Evolutionary conservation across 306 rosid species (phyloP).

Genomic region (Cyamopsis tetragonoloba): DNA sequence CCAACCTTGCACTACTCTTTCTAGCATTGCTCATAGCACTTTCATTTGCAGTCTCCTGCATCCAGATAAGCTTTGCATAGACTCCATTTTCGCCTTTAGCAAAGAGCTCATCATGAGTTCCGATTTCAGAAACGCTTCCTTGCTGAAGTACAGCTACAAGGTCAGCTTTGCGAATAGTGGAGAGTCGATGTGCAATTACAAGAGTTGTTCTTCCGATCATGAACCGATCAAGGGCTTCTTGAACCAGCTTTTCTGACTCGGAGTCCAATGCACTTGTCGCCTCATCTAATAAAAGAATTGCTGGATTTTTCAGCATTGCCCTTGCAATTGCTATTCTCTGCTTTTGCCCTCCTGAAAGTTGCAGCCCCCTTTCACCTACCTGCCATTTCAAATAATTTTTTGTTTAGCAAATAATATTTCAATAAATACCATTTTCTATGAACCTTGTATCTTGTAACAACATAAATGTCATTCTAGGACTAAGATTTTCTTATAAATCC

Average conservation of each 20-base stretch:
- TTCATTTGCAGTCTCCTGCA: conserved; percentile 88
- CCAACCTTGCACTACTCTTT: conserved; percentile 95
- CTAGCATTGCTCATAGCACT: conserved; percentile 78
- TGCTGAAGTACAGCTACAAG: conserved; percentile 84
- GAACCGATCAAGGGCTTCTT: conserved; percentile 90
- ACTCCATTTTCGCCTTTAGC: conserved; percentile 82
- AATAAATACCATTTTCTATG: neutral
- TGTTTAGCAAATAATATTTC: neutral
- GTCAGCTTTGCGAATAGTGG: conserved; percentile 91
- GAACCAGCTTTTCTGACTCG: conserved; percentile 88
- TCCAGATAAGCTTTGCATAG: conserved; percentile 77
- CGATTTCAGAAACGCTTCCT: conserved; percentile 78
- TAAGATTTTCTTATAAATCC: neutral
- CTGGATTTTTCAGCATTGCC: conserved; percentile 93
- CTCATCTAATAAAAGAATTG: conserved; percentile 80
- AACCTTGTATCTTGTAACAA: neutral
- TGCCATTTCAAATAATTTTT: conserved; percentile 41
- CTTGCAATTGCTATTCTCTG: conserved; percentile 96
- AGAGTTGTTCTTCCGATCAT: conserved; percentile 94
- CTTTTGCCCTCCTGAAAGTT: conserved; percentile 93
- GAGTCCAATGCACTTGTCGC: conserved; percentile 96
- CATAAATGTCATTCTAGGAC: neutral
- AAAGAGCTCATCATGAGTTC: conserved; percentile 84
- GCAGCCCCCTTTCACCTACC: conserved; percentile 95
- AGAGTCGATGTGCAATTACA: conserved; percentile 89